phyloP scores from a whole-genome alignment of 1,284 basidiomycete species.

The Apiotrichum brassicae region DNA sequence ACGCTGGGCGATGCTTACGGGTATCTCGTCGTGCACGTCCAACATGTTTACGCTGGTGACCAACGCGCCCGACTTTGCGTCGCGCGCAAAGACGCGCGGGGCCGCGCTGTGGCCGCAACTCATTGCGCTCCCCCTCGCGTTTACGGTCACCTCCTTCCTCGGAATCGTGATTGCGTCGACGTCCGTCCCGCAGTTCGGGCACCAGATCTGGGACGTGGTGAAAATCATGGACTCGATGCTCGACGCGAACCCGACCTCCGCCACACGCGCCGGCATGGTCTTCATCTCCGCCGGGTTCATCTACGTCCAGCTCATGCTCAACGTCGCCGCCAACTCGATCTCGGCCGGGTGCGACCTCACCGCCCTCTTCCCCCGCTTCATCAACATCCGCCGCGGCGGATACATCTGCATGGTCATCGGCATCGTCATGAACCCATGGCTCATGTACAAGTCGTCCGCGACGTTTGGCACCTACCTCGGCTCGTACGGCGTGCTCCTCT shows the following conservation, averaged over 20 bases:
- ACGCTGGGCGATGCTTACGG: slow-evolving; percentile 71
- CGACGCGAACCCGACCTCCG: slow-evolving; percentile 19
- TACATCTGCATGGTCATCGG: slow-evolving; percentile 71
- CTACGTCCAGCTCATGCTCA: slow-evolving; percentile 47
- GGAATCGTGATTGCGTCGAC: slow-evolving; percentile 78
- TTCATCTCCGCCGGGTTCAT: slow-evolving; percentile 59
- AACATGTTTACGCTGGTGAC: slow-evolving; percentile 54
- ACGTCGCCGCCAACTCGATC: slow-evolving; percentile 78
- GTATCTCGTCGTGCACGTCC: slow-evolving; percentile 70
- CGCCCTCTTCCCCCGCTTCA: slow-evolving; percentile 68
- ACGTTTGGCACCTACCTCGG: slow-evolving; percentile 76
- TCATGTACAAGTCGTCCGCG: slow-evolving; percentile 66
- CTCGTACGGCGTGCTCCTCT: slow-evolving; percentile 59
- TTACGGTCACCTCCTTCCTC: slow-evolving; percentile 70
- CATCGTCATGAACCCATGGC: slow-evolving; percentile 64
- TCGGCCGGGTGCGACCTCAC: slow-evolving; percentile 80
- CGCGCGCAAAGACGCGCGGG: slow-evolving; percentile 60
- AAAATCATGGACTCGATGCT: slow-evolving; percentile 41
- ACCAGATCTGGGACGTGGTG: slow-evolving; percentile 63
- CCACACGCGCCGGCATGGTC: slow-evolving; percentile 33
- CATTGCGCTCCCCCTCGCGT: slow-evolving; percentile 67
- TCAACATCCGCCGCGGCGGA: slow-evolving; percentile 78
- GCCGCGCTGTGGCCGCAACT: slow-evolving; percentile 64
- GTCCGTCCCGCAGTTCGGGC: slow-evolving; percentile 67
- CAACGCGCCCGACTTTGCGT: slow-evolving; percentile 68